Conservation (phyloP, 75 land plant genomes). For the Pseudotsuga menziesii region DNA sequence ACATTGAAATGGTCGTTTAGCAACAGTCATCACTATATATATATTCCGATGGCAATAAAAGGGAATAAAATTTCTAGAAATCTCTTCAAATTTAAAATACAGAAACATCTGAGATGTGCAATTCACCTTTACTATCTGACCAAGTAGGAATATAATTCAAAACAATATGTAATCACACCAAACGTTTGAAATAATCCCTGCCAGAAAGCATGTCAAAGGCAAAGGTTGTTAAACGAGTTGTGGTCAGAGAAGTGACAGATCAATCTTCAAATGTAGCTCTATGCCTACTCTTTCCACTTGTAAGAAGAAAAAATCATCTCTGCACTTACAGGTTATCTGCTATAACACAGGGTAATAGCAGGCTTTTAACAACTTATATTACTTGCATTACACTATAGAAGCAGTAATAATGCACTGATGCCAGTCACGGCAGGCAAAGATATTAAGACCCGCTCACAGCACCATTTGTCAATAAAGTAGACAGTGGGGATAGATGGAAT, state of each 20-base stretch:
- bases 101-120: too few relatives aligned
- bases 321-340: not conserved
- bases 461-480: constrained; percentile 4
- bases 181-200: not conserved
- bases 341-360: not conserved
- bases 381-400: too few relatives aligned
- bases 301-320: not conserved
- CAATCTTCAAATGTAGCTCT: not conserved
- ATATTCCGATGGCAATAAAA: too few relatives aligned
- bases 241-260: not conserved
- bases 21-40: too few relatives aligned
- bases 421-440: not conserved
- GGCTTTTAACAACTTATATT: too few relatives aligned
- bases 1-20: too few relatives aligned
- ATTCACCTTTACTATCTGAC: not conserved
- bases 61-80: too few relatives aligned
- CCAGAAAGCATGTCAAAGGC: not conserved
- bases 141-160: not conserved
- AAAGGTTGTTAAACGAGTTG: not conserved
- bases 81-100: too few relatives aligned
- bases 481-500: constrained; percentile 20
- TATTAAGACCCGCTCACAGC: not conserved
- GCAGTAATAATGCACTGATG: not conserved
- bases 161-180: not conserved
- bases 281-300: not conserved